A percentile compares a stretch with the other conserved stretches of the same genome.
Evolutionary conservation across 805 yeast species (phyloP).

Genomic region (Candida tibetensis): DNA sequence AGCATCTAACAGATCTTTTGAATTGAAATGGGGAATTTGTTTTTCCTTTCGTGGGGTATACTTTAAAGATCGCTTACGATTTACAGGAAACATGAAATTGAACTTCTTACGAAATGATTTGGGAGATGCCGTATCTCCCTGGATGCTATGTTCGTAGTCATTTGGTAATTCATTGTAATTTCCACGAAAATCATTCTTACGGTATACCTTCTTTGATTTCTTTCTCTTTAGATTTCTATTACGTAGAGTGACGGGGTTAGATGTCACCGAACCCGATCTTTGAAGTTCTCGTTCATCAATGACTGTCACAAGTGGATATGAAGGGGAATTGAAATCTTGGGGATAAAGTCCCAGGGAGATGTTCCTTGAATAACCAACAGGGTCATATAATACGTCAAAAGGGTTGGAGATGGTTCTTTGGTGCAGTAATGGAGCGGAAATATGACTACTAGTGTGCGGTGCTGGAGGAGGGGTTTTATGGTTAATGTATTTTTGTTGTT

Average conservation of each 20-base stretch:
- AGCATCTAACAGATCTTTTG: slow-evolving; percentile 15
- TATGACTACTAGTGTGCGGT: not conserved
- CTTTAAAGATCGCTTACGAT: slow-evolving; percentile 32
- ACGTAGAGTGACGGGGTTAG: slow-evolving; percentile 29
- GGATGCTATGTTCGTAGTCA: not conserved
- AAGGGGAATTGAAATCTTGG: not conserved
- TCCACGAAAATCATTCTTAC: not conserved
- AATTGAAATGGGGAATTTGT: slow-evolving; percentile 19
- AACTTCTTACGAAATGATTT: slow-evolving; percentile 5
- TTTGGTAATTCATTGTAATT: not conserved
- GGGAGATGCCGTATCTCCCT: not conserved
- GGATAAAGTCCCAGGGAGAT: not conserved
- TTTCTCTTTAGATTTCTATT: slow-evolving; percentile 29
- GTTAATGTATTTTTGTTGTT: not conserved
- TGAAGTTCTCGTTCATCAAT: slow-evolving; percentile 18
- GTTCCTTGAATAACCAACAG: not conserved
- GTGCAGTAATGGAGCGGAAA: slow-evolving; percentile 4
- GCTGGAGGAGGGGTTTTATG: slow-evolving; percentile 2
- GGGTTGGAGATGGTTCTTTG: slow-evolving; percentile 23
- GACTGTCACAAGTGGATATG: slow-evolving; percentile 24
- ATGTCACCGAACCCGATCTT: slow-evolving; percentile 29
- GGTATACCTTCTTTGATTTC: slow-evolving; percentile 26
- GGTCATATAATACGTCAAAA: slow-evolving; percentile 25
- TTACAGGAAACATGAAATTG: slow-evolving; percentile 33
- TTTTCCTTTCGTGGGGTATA: slow-evolving; percentile 17